phyloP scores from a whole-genome alignment of 495 filamentous ascomycete species.

The Schizothecium vesticola region DNA sequence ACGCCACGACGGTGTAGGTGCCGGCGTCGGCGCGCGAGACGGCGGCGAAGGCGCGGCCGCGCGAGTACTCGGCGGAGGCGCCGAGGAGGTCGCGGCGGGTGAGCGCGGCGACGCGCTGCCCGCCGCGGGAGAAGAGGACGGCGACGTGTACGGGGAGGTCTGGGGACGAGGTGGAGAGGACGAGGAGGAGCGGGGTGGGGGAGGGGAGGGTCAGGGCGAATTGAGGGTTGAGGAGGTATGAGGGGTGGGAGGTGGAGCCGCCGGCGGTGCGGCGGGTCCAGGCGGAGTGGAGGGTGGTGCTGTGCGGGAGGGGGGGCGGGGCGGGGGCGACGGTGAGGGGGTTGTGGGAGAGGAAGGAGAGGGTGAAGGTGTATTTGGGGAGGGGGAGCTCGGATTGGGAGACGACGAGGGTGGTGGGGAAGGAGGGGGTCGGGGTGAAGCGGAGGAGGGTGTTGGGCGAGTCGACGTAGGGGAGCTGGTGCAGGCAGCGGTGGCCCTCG shows the following conservation, averaged over 20 bases:
- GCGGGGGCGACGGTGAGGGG: constrained; percentile 57
- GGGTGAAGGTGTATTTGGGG: constrained; percentile 68
- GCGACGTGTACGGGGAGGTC: constrained; percentile 76
- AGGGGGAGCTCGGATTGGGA: constrained; percentile 71
- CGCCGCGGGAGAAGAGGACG: constrained; percentile 64
- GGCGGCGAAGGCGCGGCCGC: constrained; percentile 66
- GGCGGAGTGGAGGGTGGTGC: constrained; percentile 47
- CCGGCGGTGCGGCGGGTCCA: constrained; percentile 82
- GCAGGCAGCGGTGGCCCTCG: constrained; percentile 51
- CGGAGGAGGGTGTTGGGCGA: constrained; percentile 86
- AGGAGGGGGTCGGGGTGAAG: constrained; percentile 54
- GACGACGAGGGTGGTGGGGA: constrained; percentile 70
- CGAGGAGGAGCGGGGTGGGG: constrained; percentile 56
- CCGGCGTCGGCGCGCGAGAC: constrained; percentile 54
- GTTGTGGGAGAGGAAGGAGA: constrained; percentile 68
- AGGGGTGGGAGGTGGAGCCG: constrained; percentile 69
- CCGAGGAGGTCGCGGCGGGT: constrained; percentile 70
- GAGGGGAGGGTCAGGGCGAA: constrained; percentile 59
- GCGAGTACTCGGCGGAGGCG: constrained; percentile 78
- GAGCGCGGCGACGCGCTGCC: constrained; percentile 61
- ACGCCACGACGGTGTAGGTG: constrained; percentile 78
- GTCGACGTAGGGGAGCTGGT: constrained; percentile 80
- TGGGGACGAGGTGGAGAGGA: constrained; percentile 57
- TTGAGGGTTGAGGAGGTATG: constrained; percentile 81
- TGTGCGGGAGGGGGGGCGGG: constrained; percentile 50